Conservation (phyloP, 768 basidiomycete genomes). For the Lactifluus volemus region DNA sequence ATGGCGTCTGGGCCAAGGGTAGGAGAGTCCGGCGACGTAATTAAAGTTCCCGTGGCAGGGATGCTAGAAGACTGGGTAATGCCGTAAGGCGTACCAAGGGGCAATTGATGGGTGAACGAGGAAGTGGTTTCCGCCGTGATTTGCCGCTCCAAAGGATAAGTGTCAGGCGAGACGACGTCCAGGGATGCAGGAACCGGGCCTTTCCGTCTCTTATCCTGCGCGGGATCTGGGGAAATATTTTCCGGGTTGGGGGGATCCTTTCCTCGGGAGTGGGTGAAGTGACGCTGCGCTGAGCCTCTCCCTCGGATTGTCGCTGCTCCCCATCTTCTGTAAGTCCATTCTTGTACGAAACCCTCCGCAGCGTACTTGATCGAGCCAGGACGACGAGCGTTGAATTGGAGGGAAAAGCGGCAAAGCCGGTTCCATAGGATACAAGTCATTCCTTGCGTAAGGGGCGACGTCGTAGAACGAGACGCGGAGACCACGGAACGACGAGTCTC, state of each 20-base stretch:
- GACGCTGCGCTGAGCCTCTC: conserved; percentile 27
- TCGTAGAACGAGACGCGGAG: conserved; percentile 14
- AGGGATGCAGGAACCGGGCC: conserved; percentile 18
- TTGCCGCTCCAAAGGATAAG: not conserved
- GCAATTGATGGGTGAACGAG: not conserved
- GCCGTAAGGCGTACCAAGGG: not conserved
- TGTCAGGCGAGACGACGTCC: not conserved
- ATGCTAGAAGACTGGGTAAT: not conserved
- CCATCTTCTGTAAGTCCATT: conserved; percentile 23
- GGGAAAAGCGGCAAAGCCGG: not conserved
- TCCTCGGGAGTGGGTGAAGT: conserved; percentile 6
- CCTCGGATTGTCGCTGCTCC: conserved; percentile 27
- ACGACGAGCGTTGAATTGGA: conserved; percentile 20
- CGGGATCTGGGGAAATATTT: conserved; percentile 6
- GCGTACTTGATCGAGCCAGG: conserved; percentile 29
- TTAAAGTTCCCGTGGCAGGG: not conserved
- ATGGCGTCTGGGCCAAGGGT: not conserved
- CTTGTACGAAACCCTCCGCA: conserved; percentile 24
- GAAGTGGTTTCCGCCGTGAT: not conserved
- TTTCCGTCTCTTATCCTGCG: not conserved
- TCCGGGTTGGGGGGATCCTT: not conserved
- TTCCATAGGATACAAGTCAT: not conserved
- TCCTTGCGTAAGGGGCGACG: not conserved
- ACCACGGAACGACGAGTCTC: conserved; percentile 23
- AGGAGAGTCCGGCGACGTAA: conserved; percentile 3